Conservation (phyloP, 352 stramenopile species). For the Pythium dissotocum region DNA sequence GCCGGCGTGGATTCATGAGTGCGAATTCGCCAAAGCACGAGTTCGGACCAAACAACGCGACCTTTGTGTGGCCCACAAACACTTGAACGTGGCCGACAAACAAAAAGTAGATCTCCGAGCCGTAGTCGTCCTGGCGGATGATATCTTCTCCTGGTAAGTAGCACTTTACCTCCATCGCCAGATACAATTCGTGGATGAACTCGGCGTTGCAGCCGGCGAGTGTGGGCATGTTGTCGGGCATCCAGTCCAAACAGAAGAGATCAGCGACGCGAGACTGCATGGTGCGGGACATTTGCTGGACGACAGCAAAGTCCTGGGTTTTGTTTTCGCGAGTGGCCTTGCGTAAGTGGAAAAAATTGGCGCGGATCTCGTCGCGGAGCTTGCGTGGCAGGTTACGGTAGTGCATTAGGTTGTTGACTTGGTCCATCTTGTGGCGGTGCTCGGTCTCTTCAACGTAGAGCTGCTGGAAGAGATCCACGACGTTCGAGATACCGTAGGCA, state of each 20-base stretch:
- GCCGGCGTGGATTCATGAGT: constrained; percentile 69
- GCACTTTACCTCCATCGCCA: constrained; percentile 70
- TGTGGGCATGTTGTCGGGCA: constrained; percentile 67
- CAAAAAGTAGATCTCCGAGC: constrained; percentile 83
- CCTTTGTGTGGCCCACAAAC: constrained; percentile 57
- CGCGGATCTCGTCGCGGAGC: constrained; percentile 73
- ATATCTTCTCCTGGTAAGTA: constrained; percentile 80
- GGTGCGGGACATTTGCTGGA: constrained; percentile 72
- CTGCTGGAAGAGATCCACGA: constrained; percentile 76
- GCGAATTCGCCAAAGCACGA: constrained; percentile 83
- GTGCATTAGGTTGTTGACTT: constrained; percentile 80
- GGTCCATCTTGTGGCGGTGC: constrained; percentile 75
- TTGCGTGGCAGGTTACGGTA: constrained; percentile 53
- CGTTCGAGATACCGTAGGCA: constrained; percentile 83
- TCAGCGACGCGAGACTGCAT: constrained; percentile 73
- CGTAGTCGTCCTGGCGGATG: constrained; percentile 76
- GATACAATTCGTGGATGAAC: constrained; percentile 81
- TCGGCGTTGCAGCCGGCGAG: constrained; percentile 70
- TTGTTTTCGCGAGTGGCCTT: constrained; percentile 79
- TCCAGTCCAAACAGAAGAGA: constrained; percentile 72
- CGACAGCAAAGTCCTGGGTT: constrained; percentile 55
- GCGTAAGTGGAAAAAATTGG: constrained; percentile 77
- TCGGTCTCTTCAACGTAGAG: constrained; percentile 68
- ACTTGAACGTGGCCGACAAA: constrained; percentile 78
- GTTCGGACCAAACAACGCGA: constrained; percentile 66